Evolutionary conservation across 352 stramenopile genomes (phyloP).

Genomic region (Phytophthora sansomeana): DNA sequence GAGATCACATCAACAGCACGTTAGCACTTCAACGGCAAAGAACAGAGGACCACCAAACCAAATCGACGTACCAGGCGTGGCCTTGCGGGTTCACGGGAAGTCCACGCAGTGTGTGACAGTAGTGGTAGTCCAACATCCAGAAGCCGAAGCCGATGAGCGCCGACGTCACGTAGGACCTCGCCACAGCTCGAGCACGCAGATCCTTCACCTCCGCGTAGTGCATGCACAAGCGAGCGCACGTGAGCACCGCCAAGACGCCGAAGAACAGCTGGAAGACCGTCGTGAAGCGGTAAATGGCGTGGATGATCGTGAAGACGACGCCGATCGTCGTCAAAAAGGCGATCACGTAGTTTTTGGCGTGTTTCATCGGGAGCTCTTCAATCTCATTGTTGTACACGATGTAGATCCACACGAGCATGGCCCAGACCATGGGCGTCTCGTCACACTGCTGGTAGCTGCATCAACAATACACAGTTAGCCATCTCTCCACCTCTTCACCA

Average conservation of each 20-base stretch:
- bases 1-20: background rate
- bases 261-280: conserved; percentile 86
- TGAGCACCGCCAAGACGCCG: conserved; percentile 56
- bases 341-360: conserved; percentile 52
- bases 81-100: conserved; percentile 81
- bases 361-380: conserved; percentile 47
- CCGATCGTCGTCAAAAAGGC: conserved; percentile 61
- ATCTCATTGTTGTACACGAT: conserved; percentile 87
- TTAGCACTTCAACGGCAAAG: conserved; percentile 1
- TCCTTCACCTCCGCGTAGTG: conserved; percentile 73
- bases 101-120: conserved; percentile 59
- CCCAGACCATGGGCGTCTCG: conserved; percentile 89
- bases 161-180: conserved; percentile 66
- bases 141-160: conserved; percentile 74
- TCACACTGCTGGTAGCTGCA: conserved; percentile 72
- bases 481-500: too few species aligned
- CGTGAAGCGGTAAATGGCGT: conserved; percentile 82
- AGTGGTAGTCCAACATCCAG: conserved; percentile 88
- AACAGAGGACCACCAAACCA: background rate
- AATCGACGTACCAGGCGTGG: conserved; percentile 64
- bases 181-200: conserved; percentile 57
- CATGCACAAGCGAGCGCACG: conserved; percentile 55
- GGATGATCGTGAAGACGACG: conserved; percentile 72
- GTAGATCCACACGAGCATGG: conserved; percentile 83
- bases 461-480: too few species aligned